phyloP scores from a whole-genome alignment of 768 basidiomycete genomes.

The Dentipellis fragilis region DNA sequence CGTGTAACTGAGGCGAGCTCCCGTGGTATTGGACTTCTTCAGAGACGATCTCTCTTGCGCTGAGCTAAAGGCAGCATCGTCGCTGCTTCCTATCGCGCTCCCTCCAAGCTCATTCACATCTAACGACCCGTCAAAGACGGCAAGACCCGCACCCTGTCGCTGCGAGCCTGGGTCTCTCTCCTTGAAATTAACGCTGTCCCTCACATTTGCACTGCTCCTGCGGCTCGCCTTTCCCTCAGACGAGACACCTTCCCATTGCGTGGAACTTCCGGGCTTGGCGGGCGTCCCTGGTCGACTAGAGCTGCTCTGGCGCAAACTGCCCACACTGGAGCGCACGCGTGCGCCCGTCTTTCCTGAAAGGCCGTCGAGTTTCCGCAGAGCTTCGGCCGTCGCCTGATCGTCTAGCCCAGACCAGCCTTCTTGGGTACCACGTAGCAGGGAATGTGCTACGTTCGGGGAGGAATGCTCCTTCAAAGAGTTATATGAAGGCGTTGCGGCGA shows the following conservation, averaged over 20 bases:
- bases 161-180: slow-evolving; percentile 34
- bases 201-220: slow-evolving; percentile 26
- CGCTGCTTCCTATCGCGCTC: slow-evolving; percentile 41
- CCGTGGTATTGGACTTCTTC: slow-evolving; percentile 49
- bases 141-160: slow-evolving; percentile 28
- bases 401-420: slow-evolving; percentile 85
- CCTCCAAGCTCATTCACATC: slow-evolving; percentile 34
- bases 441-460: slow-evolving; percentile 71
- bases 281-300: slow-evolving; percentile 66
- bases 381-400: slow-evolving; percentile 84
- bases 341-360: slow-evolving; percentile 59
- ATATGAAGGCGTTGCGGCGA: slow-evolving; percentile 26
- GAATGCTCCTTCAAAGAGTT: slow-evolving; percentile 32
- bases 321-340: slow-evolving; percentile 67
- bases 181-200: slow-evolving; percentile 32
- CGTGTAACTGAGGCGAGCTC: slow-evolving; percentile 65
- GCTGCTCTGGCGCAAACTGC: slow-evolving; percentile 32
- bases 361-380: slow-evolving; percentile 88
- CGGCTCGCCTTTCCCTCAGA: slow-evolving; percentile 23
- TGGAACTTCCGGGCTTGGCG: slow-evolving; percentile 32
- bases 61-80: slow-evolving; percentile 31
- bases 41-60: slow-evolving; percentile 50
- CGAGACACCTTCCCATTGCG: slow-evolving; percentile 71
- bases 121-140: slow-evolving; percentile 16
- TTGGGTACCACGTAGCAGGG: slow-evolving; percentile 76